Base-by-base conservation (phyloP, 345 rosid genomes). In the Kandelia obovata region DNA sequence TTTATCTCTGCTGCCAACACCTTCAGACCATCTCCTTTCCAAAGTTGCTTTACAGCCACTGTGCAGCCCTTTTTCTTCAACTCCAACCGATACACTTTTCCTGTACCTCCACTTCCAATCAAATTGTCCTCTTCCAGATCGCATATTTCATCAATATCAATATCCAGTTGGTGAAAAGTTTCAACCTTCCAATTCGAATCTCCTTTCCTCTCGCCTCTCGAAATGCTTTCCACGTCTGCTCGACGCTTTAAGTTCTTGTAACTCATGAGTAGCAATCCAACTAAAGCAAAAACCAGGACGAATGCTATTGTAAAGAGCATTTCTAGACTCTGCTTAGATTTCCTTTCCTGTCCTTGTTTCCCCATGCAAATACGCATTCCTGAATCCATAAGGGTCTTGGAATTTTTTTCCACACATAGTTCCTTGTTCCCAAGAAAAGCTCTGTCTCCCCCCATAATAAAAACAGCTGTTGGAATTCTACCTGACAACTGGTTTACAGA, bases 21-120 rank as follows among this genome's bases (percentile, higher is more conserved):
- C 73, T 87, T 91, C 69, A 87, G 65, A 19, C 77, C 79, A 8
- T 82, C 84, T 26, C 83, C 88, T 77, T 80, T 80, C 84, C 86
- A 79, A 23, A 88, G 78, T 73, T 85, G 83, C 80, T 94, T 94
- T 51, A 89, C 96, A 0, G 98, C 98, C 11, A 94, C 95, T 10
- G 85, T 82, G 27, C 84, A 71, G 0, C 84, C 77, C 4, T 80
- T 82, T 55, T 84, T 91, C 87, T 85, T 91, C 85, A 89, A 53
- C 60, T 87, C 92, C 27, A 89, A 75, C 11, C 97, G 82, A 65
- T 89, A 91, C 26, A 91, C 98, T 73, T 83, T 91, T 60, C 98
- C 98, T 0, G 96, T 89, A 10, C 95, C 88, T 7, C 98, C 98
- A 52, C 78, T 82, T 62, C 98, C 97, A 1, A 94, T 91, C 75